phyloP scores from a whole-genome alignment of 495 filamentous ascomycete species.

The Trichoderma gamsii region DNA sequence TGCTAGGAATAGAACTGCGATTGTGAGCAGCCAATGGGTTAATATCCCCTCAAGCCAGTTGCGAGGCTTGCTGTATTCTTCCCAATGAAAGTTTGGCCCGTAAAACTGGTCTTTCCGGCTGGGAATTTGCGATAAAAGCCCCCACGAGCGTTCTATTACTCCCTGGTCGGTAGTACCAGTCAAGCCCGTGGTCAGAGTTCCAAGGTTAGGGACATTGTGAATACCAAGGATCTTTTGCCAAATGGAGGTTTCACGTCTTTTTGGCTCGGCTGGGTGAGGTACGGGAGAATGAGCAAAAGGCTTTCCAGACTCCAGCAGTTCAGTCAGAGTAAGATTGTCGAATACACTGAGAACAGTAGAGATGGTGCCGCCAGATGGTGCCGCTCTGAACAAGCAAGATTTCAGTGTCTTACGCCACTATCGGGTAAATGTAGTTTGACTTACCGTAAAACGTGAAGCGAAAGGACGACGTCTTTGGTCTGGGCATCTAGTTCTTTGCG shows the following conservation, averaged over 20 bases:
- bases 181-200: constrained; percentile 58
- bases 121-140: constrained; percentile 53
- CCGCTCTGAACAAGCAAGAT: constrained; percentile 29
- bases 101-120: constrained; percentile 43
- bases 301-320: constrained; percentile 48
- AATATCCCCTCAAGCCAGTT: constrained; percentile 52
- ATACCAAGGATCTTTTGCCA: constrained; percentile 54
- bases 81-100: constrained; percentile 66
- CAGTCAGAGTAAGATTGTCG: constrained; percentile 52
- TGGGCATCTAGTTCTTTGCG: constrained; percentile 50
- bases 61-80: constrained; percentile 58
- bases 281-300: constrained; percentile 66
- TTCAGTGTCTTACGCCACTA: neutral
- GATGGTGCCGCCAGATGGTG: constrained; percentile 70
- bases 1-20: constrained; percentile 47
- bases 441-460: constrained; percentile 57
- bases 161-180: constrained; percentile 54
- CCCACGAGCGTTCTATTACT: constrained; percentile 72
- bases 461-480: constrained; percentile 54
- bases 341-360: constrained; percentile 57
- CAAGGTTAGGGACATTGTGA: constrained; percentile 56
- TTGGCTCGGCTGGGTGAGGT: constrained; percentile 41
- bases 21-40: constrained; percentile 50
- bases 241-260: constrained; percentile 27
- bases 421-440: constrained; percentile 15